A percentile compares a stretch with the other conserved stretches of the same genome.
These are phyloP conservation scores for Sicyos baderoa DNA, from an alignment of 306 rosid genomes.

Conservation along the genomic window DNA sequence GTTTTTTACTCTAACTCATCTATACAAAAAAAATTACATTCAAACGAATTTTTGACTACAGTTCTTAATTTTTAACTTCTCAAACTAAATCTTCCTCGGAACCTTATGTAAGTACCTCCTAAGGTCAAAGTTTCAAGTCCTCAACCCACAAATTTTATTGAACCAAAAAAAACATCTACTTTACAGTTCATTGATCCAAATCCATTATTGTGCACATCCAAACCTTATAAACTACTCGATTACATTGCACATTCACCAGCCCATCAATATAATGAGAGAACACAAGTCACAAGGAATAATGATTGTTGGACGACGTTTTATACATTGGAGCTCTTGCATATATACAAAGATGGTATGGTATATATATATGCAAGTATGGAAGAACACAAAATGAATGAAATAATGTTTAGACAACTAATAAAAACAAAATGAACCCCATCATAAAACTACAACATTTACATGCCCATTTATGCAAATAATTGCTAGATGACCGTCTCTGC, in stretches of 20 bases:
- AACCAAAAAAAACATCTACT: no score
- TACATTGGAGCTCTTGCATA: slow-evolving; percentile 5
- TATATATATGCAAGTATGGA: not conserved
- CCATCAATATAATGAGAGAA: not conserved
- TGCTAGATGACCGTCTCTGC: slow-evolving; percentile 95
- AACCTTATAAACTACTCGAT: no score
- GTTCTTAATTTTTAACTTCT: no score
- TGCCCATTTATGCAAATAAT: slow-evolving; percentile 51
- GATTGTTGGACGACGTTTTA: not conserved
- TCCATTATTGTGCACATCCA: not conserved
- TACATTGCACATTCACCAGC: not conserved
- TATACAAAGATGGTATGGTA: not conserved
- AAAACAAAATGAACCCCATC: slow-evolving; percentile 19
- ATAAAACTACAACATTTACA: slow-evolving; percentile 15
- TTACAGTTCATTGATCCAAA: not conserved
- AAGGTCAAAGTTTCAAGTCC: no score
- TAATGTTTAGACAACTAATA: slow-evolving; percentile 28
- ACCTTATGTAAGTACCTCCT: no score
- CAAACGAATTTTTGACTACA: no score
- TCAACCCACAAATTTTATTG: no score
- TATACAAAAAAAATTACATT: no score
- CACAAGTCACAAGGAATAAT: not conserved
- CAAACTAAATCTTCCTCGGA: no score
- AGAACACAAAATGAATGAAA: slow-evolving; percentile 23
- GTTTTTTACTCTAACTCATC: no score